Evolutionary conservation across 768 basidiomycete genomes (phyloP).

Genomic region (Chiua virens): DNA sequence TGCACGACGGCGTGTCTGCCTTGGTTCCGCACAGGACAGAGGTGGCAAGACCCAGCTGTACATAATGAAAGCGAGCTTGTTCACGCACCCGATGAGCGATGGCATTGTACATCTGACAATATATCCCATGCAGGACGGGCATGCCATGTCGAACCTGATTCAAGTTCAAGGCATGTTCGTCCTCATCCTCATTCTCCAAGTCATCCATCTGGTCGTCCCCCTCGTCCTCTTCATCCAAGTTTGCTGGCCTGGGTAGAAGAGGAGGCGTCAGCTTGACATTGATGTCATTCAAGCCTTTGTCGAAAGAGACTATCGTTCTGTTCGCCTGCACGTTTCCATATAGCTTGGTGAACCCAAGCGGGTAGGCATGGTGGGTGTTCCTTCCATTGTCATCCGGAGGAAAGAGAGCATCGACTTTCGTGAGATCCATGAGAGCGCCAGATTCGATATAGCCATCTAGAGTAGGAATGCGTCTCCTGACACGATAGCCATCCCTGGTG

Average conservation of each 20-base stretch:
- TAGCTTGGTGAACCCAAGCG: conserved; percentile 1
- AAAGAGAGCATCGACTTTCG: background rate
- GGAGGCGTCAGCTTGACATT: too few species aligned
- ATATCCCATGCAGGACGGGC: background rate
- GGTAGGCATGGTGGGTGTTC: background rate
- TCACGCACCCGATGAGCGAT: background rate
- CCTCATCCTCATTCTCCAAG: too few species aligned
- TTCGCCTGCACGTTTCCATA: too few species aligned
- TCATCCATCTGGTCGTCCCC: too few species aligned
- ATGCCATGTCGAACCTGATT: too few species aligned
- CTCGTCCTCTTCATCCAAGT: too few species aligned
- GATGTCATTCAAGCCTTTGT: too few species aligned
- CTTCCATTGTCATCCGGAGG: background rate
- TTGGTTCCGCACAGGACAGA: background rate
- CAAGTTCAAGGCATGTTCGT: too few species aligned
- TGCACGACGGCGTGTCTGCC: too few species aligned
- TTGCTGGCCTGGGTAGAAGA: too few species aligned
- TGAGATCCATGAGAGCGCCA: conserved; percentile 5
- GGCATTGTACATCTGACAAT: conserved; percentile 4
- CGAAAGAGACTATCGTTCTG: too few species aligned
- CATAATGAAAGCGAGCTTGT: background rate
- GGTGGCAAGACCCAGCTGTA: conserved; percentile 6
- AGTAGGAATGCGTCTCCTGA: background rate
- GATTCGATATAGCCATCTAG: rapidly evolving
- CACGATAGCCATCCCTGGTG: background rate